phyloP scores from a whole-genome alignment of 441 rosid genomes.

The Syzygium malaccense region DNA sequence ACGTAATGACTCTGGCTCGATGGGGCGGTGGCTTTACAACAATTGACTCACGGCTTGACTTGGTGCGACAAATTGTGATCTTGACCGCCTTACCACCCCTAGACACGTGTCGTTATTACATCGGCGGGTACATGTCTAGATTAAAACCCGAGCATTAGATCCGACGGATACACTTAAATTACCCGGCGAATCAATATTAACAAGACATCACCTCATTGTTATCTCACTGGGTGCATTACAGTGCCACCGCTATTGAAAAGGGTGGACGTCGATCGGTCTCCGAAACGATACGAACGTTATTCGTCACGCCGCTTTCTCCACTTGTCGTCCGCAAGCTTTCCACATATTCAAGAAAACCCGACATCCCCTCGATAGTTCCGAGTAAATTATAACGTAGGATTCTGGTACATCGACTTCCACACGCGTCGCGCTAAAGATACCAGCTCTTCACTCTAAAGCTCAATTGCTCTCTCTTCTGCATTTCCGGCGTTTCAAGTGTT shows the following conservation, averaged over 20 bases:
- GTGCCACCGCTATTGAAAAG: neutral
- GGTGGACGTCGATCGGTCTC: fast-evolving
- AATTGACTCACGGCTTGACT: neutral
- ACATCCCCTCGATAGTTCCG: neutral
- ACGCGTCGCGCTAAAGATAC: fast-evolving
- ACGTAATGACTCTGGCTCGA: neutral
- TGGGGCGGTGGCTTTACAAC: neutral
- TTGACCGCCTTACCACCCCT: neutral
- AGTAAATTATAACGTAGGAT: neutral
- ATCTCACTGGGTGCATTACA: too few relatives aligned
- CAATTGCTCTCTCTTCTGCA: neutral
- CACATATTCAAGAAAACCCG: neutral
- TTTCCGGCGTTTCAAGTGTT: neutral
- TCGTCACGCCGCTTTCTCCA: fast-evolving
- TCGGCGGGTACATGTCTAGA: neutral
- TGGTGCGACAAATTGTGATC: neutral
- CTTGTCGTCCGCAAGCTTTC: neutral
- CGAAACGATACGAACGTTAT: neutral
- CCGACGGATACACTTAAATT: neutral
- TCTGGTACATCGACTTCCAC: neutral
- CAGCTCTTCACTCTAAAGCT: neutral
- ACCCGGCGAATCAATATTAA: neutral
- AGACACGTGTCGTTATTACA: neutral
- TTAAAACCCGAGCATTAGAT: neutral
- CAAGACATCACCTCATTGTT: neutral